phyloP scores from a whole-genome alignment of 140 eudicot genomes.

The Flaveria floridana region DNA sequence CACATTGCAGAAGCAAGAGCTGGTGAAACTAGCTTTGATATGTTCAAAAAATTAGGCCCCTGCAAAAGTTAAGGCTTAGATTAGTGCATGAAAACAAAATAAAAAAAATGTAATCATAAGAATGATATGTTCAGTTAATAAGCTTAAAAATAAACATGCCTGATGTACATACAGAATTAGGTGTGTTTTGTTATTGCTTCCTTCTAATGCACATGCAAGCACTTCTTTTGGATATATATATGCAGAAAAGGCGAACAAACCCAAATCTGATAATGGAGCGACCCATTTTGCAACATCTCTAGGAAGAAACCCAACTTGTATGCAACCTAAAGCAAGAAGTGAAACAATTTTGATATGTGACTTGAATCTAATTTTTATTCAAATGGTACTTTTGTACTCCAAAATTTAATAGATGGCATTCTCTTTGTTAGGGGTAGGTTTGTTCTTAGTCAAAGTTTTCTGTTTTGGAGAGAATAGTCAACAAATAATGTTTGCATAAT shows the following conservation, averaged over 20 bases:
- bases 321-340: constrained; percentile 43
- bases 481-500: background rate
- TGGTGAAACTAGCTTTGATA: constrained; percentile 43
- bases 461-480: background rate
- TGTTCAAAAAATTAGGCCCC: constrained; percentile 64
- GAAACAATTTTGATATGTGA: constrained; percentile 1
- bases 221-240: constrained; percentile 67
- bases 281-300: constrained; percentile 80
- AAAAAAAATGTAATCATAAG: background rate
- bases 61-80: constrained; percentile 34
- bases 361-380: background rate
- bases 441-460: background rate
- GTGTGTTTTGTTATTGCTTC: constrained; percentile 65
- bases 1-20: constrained; percentile 62
- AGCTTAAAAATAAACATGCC: constrained; percentile 43
- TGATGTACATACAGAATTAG: constrained; percentile 61
- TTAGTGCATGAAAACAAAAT: constrained; percentile 12
- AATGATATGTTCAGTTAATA: background rate
- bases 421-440: background rate
- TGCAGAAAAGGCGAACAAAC: constrained; percentile 67
- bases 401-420: background rate
- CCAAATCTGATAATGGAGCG: constrained; percentile 74
- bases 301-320: constrained; percentile 86
- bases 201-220: constrained; percentile 85
- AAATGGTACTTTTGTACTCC: background rate